These are phyloP conservation scores for Coffea eugenioides DNA, from an alignment of 257 asterid species.

Conservation along the genomic window DNA sequence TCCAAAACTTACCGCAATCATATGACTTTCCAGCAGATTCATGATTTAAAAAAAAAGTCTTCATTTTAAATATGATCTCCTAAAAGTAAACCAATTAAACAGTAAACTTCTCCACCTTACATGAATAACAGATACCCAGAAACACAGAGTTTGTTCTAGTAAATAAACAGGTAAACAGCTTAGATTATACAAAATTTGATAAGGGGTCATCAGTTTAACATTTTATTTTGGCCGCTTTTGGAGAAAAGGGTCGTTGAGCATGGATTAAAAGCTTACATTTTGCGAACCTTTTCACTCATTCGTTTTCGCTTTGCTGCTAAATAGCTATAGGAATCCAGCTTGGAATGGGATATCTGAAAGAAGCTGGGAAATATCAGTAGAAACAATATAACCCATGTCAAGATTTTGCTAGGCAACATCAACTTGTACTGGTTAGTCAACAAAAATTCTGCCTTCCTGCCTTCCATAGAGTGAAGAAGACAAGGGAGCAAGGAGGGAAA, in stretches of 20 bases:
- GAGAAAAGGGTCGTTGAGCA: background rate
- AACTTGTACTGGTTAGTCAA: background rate
- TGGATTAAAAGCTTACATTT: slow-evolving; percentile 47
- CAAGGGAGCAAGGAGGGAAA: background rate
- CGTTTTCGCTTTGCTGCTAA: slow-evolving; percentile 76
- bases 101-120: background rate
- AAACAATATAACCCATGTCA: slow-evolving; percentile 51
- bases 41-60: background rate
- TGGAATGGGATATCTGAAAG: slow-evolving; percentile 32
- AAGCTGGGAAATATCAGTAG: slow-evolving; percentile 41
- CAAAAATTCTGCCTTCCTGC: background rate
- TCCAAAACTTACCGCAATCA: background rate
- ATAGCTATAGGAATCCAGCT: slow-evolving; percentile 41
- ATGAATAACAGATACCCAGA: background rate
- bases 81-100: background rate
- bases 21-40: background rate
- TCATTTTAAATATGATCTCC: background rate
- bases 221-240: background rate
- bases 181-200: background rate
- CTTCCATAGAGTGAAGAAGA: background rate
- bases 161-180: background rate
- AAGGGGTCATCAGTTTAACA: background rate
- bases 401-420: slow-evolving; percentile 46
- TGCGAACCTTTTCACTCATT: slow-evolving; percentile 88
- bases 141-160: background rate